These are phyloP conservation scores for Austroboletus eburneus DNA, from an alignment of 768 basidiomycete genomes.

Conservation along the genomic window DNA sequence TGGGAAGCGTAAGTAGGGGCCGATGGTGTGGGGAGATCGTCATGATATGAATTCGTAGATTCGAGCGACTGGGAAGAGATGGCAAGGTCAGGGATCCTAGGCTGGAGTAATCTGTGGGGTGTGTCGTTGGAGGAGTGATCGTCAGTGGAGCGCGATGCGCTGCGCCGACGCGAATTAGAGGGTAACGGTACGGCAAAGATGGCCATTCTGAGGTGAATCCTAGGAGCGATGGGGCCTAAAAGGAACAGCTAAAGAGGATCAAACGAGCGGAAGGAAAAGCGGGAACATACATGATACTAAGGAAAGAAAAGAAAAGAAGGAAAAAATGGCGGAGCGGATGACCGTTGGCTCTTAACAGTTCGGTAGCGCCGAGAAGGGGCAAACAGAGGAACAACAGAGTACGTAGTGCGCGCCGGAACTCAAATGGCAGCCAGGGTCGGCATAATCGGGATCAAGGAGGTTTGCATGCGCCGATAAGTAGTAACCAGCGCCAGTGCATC, in stretches of 20 bases:
- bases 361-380: conserved; percentile 3
- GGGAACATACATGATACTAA: conserved; percentile 20
- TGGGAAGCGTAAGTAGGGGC: background rate
- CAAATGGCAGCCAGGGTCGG: conserved; percentile 16
- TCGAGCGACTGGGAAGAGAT: conserved; percentile 19
- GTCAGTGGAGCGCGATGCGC: conserved; percentile 16
- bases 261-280: background rate
- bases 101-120: conserved; percentile 12
- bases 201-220: conserved; percentile 7
- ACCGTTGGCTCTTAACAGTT: background rate
- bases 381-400: conserved; percentile 18
- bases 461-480: too few species aligned
- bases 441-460: conserved; percentile 16
- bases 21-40: conserved; percentile 5
- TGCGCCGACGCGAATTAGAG: conserved; percentile 9
- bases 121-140: conserved; percentile 6
- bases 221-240: conserved; percentile 15
- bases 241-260: conserved; percentile 13
- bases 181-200: conserved; percentile 12
- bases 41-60: conserved; percentile 6
- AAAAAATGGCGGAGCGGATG: background rate
- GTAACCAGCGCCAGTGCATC: too few species aligned
- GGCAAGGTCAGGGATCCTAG: conserved; percentile 11
- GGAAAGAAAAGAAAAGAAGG: background rate
- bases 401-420: conserved; percentile 5